Evolutionary conservation across 164 flowering plant genomes (phyloP), one percentile per base, ranked within the genome.

Genomic region (Aristolochia contorta): DNA sequence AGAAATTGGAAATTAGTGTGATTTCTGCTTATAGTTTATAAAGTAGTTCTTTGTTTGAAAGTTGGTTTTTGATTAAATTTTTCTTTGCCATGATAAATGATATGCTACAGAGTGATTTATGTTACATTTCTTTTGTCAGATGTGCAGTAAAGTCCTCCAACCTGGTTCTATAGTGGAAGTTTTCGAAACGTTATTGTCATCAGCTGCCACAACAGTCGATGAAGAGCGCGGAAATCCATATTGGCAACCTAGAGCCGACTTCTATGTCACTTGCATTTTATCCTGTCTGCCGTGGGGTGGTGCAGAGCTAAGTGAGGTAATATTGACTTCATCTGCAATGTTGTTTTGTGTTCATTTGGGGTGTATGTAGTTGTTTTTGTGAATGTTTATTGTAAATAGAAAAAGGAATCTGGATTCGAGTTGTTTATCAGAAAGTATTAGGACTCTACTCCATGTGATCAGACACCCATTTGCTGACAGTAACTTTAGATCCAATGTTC

Each of bases 251-350:
- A 72, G 86, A 56, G 97, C 91, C 59, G 97, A 94, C 78, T 91
- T 94, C 62, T 94, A 91, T 52, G 75, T 94, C 16, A 76, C 76
- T 50, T 91, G 99, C 74, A 83, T 94, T 53, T 72, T 94, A 50
- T 84, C 97, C 9, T 85, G 96, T 67, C 96, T 94, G 37, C 99
- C 97, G 12, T 94, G 96, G 97, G 99, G 97, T 54, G 99, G 91
- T 19, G 84, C 84, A 23, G 97, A 91, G 71, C 82, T 94, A 45
- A 47, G 68, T 68, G 99, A 93, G 96, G 98, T 91, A 78, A 49
- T 47, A 15, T 37, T 37, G 9, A 10, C 12, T 37, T 37, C 12
- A 27, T 37, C 7, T 37, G 7, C 43, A 37, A 37, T 7, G 43
- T 37, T 37, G 10, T 10, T 37, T 37, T 7, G 3, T 37, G 12